Conservation (phyloP, 2,329 filamentous ascomycete genomes). For the Amauroascus niger region DNA sequence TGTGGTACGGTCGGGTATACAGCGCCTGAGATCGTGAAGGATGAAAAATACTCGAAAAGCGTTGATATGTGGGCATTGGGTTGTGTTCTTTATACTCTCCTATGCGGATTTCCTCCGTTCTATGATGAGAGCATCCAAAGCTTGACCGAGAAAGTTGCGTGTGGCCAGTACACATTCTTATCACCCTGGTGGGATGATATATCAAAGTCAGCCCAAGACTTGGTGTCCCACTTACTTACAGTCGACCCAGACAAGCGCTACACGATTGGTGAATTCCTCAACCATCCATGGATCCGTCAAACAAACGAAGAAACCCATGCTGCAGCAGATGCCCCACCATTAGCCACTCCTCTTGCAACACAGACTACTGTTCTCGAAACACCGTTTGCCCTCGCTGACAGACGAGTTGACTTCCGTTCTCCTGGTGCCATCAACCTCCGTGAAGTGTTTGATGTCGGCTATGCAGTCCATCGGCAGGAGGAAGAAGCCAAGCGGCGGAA, state of each 20-base stretch:
- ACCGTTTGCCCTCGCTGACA: conserved; percentile 43
- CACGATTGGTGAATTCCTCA: conserved; percentile 83
- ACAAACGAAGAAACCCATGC: conserved; percentile 58
- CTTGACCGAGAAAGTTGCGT: conserved; percentile 92
- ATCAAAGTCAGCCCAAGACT: conserved; percentile 83
- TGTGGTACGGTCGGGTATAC: conserved; percentile 98
- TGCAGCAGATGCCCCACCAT: conserved; percentile 58
- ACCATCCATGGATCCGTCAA: conserved; percentile 84
- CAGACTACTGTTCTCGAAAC: conserved; percentile 52
- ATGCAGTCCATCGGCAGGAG: conserved; percentile 91
- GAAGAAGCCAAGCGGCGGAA: conserved; percentile 89
- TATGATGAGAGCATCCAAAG: conserved; percentile 98
- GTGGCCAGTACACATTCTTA: conserved; percentile 92
- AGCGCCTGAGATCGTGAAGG: conserved; percentile 96
- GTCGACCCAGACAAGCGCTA: conserved; percentile 94
- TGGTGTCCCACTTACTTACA: conserved; percentile 85
- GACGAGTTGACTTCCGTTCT: conserved; percentile 83
- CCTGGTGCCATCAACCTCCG: conserved; percentile 90
- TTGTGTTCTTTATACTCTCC: conserved; percentile 89
- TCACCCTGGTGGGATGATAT: conserved; percentile 99
- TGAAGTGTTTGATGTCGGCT: conserved; percentile 97
- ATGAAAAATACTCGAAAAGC: conserved; percentile 96
- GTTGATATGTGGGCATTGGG: conserved; percentile 99
- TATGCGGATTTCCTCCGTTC: conserved; percentile 96
- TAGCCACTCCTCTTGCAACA: conserved; percentile 54